Evolutionary conservation across 148 eudicot genomes (phyloP).

Genomic region (Camellia granthamiana): DNA sequence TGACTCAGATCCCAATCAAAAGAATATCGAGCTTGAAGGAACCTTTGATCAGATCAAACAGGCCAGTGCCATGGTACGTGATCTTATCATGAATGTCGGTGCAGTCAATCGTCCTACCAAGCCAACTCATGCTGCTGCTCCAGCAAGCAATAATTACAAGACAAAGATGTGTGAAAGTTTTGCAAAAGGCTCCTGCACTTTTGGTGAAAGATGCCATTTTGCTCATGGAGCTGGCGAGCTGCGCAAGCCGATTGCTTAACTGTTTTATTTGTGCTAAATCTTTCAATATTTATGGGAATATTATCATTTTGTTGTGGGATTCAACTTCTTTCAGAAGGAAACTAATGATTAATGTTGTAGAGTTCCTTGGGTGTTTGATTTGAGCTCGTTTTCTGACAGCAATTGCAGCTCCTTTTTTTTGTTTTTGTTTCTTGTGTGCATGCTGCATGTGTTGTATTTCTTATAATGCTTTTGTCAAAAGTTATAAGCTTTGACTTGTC

Average conservation of each 20-base stretch:
- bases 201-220: constrained; percentile 21
- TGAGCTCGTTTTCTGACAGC: too few relatives aligned
- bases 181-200: constrained; percentile 15
- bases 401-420: background rate
- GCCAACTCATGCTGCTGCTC: background rate
- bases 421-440: too few relatives aligned
- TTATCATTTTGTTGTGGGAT: background rate
- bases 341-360: background rate
- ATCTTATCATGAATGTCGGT: constrained; percentile 14
- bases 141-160: constrained; percentile 10
- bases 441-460: too few relatives aligned
- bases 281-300: background rate
- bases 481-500: too few relatives aligned
- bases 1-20: constrained; percentile 12
- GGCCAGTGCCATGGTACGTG: constrained; percentile 19
- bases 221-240: constrained; percentile 19
- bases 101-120: background rate
- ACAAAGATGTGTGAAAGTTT: constrained; percentile 17
- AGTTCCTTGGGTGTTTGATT: too few relatives aligned
- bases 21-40: constrained; percentile 19
- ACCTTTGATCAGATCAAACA: constrained; percentile 20
- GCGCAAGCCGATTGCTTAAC: background rate
- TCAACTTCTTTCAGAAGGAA: background rate
- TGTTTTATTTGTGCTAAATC: background rate
- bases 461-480: too few relatives aligned